phyloP scores from a whole-genome alignment of 2,329 filamentous ascomycete species.

The Cladorrhinum sp. region DNA sequence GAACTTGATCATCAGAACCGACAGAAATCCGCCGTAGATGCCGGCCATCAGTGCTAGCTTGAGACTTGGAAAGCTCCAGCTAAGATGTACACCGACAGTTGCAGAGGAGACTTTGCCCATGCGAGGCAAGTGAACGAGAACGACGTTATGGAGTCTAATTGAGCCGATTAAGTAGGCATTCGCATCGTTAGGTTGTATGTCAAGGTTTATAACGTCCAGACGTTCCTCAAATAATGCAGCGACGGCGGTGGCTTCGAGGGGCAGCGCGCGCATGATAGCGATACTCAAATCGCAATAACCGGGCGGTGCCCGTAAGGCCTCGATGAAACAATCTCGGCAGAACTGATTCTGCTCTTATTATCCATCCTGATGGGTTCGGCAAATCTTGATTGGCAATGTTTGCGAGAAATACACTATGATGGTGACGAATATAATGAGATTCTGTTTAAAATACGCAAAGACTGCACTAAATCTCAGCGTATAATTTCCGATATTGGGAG shows the following conservation, averaged over 20 bases:
- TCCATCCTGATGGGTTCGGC: too few species aligned
- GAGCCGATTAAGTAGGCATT: conserved; percentile 21
- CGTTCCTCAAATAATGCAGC: too few species aligned
- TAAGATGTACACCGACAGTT: conserved; percentile 28
- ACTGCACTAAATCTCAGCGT: too few species aligned
- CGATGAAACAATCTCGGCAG: too few species aligned
- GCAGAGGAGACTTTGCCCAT: conserved; percentile 29
- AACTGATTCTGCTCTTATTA: too few species aligned
- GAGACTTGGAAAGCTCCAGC: conserved; percentile 24
- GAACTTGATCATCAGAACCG: not conserved
- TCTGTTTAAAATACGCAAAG: too few species aligned
- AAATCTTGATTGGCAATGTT: not conserved
- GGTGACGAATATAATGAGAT: too few species aligned
- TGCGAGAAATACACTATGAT: too few species aligned
- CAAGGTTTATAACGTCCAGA: too few species aligned
- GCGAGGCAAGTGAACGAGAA: conserved; percentile 18
- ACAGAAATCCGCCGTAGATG: conserved; percentile 26
- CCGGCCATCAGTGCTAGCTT: conserved; percentile 24
- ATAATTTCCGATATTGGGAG: too few species aligned
- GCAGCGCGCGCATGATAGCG: conserved; percentile 37
- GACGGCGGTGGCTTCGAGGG: conserved; percentile 31
- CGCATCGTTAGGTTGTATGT: not conserved
- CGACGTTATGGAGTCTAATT: conserved; percentile 20
- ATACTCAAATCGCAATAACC: conserved; percentile 30
- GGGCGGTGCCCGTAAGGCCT: too few species aligned